Base-by-base conservation (phyloP, 805 yeast genomes). In the Metschnikowia noctiluminum region DNA sequence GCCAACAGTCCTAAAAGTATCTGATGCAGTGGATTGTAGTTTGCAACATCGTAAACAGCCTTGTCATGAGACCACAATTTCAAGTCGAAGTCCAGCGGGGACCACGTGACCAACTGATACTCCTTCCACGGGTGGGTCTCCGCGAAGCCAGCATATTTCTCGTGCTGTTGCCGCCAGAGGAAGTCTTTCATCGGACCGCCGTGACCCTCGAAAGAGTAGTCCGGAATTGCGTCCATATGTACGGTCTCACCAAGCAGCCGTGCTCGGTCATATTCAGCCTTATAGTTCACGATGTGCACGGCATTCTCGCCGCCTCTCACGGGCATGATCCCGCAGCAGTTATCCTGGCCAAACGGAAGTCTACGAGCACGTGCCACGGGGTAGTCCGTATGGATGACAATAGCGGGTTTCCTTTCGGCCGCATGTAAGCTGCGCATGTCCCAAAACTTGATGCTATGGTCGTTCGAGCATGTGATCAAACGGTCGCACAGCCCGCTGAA, bases 31-130 rank as follows among this genome's bases (percentile, higher is more conserved):
- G 76, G 77, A 45, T 70, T 66, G 46, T 72, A 71, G 48, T 69
- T 70, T 27, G 70, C 74, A 38, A 53, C 54, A 34, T 57, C 61
- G 54, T 70, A 70, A 15, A 73, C 50, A n/a, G 63, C 62, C n/a
- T 67, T 69, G 43, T 65, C 69, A 45, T 60, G 65, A 0, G 89
- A 86, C 97, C 97, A 92, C 42, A 91, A 67, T 51, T 91, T 74
- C 50, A 94, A 70, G 61, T 89, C 96, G 56, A 84, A 80, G 62
- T 94, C 98, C 51, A 62, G 70, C 44, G 87, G 83, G 1, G 96
- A 85, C 97, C 98, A 92, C 0, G 98, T 89, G 1, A 94, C 92
- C 43, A 94, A 65, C 64, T 94, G 98, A 61, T 81, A 94, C 50
- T 91, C 96, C 46, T 92, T 73, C 68, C 88, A 89, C 56, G 83